Evolutionary conservation across 2,329 filamentous ascomycete species (phyloP).

Genomic region (Trichoderma guizhouense): DNA sequence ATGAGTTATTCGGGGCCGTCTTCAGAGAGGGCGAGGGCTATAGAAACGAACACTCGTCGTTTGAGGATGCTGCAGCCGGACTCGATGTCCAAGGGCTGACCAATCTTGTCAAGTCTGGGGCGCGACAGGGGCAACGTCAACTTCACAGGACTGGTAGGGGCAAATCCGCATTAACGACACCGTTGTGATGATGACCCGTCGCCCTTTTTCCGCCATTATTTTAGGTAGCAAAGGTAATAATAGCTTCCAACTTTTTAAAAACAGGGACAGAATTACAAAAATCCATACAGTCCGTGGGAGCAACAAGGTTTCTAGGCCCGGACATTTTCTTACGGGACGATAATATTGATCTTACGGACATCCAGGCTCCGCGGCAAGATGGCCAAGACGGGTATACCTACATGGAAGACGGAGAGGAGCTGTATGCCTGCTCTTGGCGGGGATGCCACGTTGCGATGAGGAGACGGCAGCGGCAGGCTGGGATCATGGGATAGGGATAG

Average conservation of each 20-base stretch:
- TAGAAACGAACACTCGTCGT: constrained; percentile 30
- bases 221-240: neutral
- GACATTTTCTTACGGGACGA: neutral
- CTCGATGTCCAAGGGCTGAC: constrained; percentile 28
- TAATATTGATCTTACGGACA: neutral
- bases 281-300: neutral
- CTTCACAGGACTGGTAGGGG: neutral
- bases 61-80: constrained; percentile 28
- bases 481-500: neutral
- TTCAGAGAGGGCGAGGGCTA: constrained; percentile 78
- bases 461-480: neutral
- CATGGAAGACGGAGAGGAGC: neutral
- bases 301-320: neutral
- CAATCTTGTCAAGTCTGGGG: neutral
- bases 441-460: neutral
- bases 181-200: neutral
- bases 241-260: neutral
- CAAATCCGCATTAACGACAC: neutral
- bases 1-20: constrained; percentile 65
- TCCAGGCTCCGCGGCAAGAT: neutral
- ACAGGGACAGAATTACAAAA: neutral
- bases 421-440: neutral
- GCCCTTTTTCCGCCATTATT: neutral
- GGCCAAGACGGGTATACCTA: neutral
- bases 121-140: constrained; percentile 6